Base-by-base conservation (phyloP, 1,284 basidiomycete genomes). In the Schizophyllum amplum region DNA sequence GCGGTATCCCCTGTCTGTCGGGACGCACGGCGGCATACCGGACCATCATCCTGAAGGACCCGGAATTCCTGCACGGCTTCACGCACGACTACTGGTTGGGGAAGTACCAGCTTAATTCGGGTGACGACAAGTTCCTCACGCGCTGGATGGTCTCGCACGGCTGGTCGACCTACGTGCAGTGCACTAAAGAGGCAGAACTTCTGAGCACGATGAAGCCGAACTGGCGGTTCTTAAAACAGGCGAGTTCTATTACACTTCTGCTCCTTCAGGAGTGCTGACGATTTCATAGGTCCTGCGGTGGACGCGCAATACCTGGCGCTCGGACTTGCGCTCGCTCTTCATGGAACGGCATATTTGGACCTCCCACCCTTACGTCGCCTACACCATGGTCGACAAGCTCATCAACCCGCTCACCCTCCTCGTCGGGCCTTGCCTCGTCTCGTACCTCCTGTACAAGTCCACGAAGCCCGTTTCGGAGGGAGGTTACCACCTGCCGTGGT, bases 151-250 rank as follows among this genome's bases (percentile, higher is more conserved):
- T 95, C 60, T 87, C 83, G 68, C 91, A 94, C 67, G 92, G 92
- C 17, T 96, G 93, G 93, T 87, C 81, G 70, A 95, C 92, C 17
- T 94, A 93, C 69, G 91, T 94, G 50, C 93, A 95, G 69, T 87
- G 86, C 66, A 94, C 91, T 77, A 85, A 85, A 68, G 92, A 94
- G 73, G 92, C 91, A 15, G 92, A 94, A 73, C 76, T 95, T 47
- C 75, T 94, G 55, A 90, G 86, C 71, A 95, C 92, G 54, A 96
- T 94, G 92, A 96, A 96, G 72, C 92, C 92, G 47, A 92, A 95
- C 73, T 95, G 92, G 92, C 79, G 92, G 54, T 95, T 95, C 76
- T 74, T 95, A 69, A 93, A 94, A 72, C 93, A 95, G 70, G 33
- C 17, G 33, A 9, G 33, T 42, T 3, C n/a, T n/a, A n/a, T n/a